Percentiles rank a stretch among this genome's conserved stretches.
Conservation (phyloP, 768 basidiomycete species). For the Boletus huronensis region DNA sequence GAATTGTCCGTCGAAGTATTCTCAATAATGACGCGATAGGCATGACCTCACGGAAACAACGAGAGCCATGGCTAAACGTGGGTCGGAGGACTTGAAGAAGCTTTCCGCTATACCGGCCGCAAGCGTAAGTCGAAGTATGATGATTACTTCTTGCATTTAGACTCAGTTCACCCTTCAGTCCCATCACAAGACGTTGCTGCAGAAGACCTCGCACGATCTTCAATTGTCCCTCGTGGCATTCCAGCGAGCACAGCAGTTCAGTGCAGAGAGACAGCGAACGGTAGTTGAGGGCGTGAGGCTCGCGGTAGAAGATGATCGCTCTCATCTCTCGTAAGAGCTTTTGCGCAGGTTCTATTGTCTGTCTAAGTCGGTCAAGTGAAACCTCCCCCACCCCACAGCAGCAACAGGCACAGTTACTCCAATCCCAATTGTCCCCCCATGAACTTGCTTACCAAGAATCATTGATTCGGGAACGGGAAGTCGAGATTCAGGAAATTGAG, state of each 20-base stretch:
- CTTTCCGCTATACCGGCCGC: constrained; percentile 64
- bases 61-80: constrained; percentile 90
- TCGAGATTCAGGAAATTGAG: constrained; percentile 95
- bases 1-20: background rate
- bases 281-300: constrained; percentile 85
- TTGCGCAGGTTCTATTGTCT: background rate
- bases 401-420: constrained; percentile 66
- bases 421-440: constrained; percentile 76
- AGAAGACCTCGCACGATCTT: constrained; percentile 92
- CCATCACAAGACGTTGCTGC: constrained; percentile 75
- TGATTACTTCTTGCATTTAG: background rate
- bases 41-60: constrained; percentile 95
- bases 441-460: constrained; percentile 97
- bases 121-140: constrained; percentile 43
- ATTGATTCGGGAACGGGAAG: constrained; percentile 75
- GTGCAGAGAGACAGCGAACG: constrained; percentile 84
- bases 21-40: constrained; percentile 39
- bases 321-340: constrained; percentile 26
- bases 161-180: constrained; percentile 43
- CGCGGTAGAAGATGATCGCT: constrained; percentile 73
- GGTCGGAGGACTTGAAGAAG: constrained; percentile 90
- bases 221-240: constrained; percentile 87
- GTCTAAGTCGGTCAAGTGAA: constrained; percentile 25
- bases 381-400: constrained; percentile 49
- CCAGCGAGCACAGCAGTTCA: constrained; percentile 86